Evolutionary conservation across 345 rosid genomes (phyloP).

Genomic region (Raphanus raphanistrum): DNA sequence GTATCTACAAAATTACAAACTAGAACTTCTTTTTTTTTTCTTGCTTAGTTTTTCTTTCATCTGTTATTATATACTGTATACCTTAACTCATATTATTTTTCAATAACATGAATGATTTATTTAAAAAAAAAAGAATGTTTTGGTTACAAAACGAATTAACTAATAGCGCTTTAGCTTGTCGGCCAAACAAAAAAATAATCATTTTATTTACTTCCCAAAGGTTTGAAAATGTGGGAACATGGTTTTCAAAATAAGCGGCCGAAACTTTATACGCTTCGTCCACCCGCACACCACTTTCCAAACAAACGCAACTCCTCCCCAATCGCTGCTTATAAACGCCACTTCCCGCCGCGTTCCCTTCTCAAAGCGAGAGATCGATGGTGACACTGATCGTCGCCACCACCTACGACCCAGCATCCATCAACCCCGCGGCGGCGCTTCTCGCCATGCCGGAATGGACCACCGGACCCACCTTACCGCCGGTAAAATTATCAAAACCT

Average conservation of each 20-base stretch:
- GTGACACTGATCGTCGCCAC: constrained; percentile 81
- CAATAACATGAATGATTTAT: too few relatives aligned
- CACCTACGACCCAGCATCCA: constrained; percentile 80
- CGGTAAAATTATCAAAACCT: constrained; percentile 32
- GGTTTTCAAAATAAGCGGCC: constrained; percentile 27
- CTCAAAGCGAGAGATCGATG: constrained; percentile 42
- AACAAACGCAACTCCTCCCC: constrained; percentile 10
- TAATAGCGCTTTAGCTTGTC: neutral
- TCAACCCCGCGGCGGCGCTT: constrained; percentile 79
- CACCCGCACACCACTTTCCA: neutral
- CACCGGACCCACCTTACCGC: constrained; percentile 48
- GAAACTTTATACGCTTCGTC: constrained; percentile 13
- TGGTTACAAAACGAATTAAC: neutral
- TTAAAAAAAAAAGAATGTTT: neutral
- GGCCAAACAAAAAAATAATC: constrained; percentile 1
- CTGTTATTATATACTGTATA: too few relatives aligned
- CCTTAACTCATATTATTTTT: too few relatives aligned
- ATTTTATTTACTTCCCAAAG: neutral
- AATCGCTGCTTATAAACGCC: constrained; percentile 30
- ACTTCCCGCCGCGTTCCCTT: constrained; percentile 9
- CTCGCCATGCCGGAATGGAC: constrained; percentile 72
- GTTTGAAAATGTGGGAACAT: neutral
- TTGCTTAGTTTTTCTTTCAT: too few relatives aligned
- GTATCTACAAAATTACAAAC: too few relatives aligned
- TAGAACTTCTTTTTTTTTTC: too few relatives aligned